Percentiles rank a stretch among this genome's conserved stretches.
These are phyloP conservation scores for Volvariella surrecta DNA, from an alignment of 1,284 basidiomycete species.

Conservation along the genomic window DNA sequence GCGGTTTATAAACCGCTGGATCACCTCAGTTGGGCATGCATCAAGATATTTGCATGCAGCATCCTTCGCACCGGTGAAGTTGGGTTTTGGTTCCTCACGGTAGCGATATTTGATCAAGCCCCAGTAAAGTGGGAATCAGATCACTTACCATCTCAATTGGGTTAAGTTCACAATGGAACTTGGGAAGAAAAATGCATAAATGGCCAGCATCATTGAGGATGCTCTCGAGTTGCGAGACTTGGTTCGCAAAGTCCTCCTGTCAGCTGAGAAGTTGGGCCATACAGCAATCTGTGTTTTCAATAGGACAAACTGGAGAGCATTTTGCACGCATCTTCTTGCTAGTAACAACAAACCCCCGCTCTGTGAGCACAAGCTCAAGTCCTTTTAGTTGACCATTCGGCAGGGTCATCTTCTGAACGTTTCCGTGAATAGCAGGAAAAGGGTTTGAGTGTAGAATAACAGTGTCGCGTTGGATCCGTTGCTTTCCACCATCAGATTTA, in stretches of 20 bases:
- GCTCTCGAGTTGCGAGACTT: constrained; percentile 18
- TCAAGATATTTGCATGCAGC: constrained; percentile 16
- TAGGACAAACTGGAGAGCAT: constrained; percentile 19
- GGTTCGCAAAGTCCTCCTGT: constrained; percentile 26
- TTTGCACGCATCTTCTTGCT: constrained; percentile 11
- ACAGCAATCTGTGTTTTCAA: constrained; percentile 22
- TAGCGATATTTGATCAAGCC: constrained; percentile 22
- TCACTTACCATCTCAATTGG: constrained; percentile 14
- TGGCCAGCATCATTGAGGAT: constrained; percentile 8
- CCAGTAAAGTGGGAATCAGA: constrained; percentile 18
- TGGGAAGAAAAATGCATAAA: constrained; percentile 14
- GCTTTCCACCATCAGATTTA: constrained; percentile 20
- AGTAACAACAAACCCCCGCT: constrained; percentile 6
- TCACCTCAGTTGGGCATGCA: constrained; percentile 18
- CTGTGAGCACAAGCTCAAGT: constrained; percentile 1
- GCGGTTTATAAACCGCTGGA: constrained; percentile 19
- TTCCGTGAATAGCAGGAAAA: neutral
- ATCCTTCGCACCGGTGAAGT: constrained; percentile 19
- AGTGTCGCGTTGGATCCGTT: constrained; percentile 16
- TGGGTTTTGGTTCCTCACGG: constrained; percentile 17
- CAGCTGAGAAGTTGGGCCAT: constrained; percentile 21
- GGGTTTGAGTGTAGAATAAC: constrained; percentile 5
- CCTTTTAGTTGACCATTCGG: constrained; percentile 2
- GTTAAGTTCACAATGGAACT: constrained; percentile 15
- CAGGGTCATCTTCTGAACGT: neutral